Base-by-base conservation (phyloP, 495 filamentous ascomycete species). In the Penicillium nucicola region DNA sequence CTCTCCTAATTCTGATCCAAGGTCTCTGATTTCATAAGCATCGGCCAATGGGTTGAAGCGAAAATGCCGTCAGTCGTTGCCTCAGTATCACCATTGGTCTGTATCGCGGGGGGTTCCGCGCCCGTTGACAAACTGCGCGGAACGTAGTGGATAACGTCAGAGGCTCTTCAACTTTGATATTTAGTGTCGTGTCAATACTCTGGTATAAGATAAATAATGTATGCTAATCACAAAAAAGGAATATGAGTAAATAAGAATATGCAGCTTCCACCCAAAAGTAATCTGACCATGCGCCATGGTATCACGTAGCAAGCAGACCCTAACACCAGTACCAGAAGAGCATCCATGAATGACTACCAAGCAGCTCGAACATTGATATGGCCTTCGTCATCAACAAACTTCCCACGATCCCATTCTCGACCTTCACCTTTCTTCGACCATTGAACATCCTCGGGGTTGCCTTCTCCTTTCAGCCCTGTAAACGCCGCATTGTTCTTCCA, bases 381-480 rank as follows among this genome's bases (percentile, higher is more conserved):
- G 1, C 84, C 86, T 45, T 86, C 77, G 11, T 76, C 78, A 52
- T 84, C 80, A 31, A 90, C 68, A 28, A 89, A 81, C 61, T 96
- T 96, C 14, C 88, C 88, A 7, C 84, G 76, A 77, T 97, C 92
- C 92, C 92, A 97, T 62, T 95, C 92, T 31, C 90, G 80, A n/a
- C 81, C 76, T 52, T 90, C 87, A 0, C 90, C 92, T 38, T 79
- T 82, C 62, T 84, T 87, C 37, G 77, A 77, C 92, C 93, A 98
- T 54, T 68, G 77, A 11, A 95, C 86, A 61, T 90, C 82, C 25
- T 86, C 85, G 45, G 72, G 65, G 13, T 52, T 66, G 52, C 82
- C 77, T 55, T 84, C 79, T 1, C 76, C 60, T 42, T 45, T 38
- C n/a, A 46, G n/a, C 1, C 50, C 45, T 1, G 63, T 34, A 22